A percentile compares a stretch with the other conserved stretches of the same genome.
Evolutionary conservation across 148 eudicot species (phyloP).

Genomic region (Agrostemma githago): DNA sequence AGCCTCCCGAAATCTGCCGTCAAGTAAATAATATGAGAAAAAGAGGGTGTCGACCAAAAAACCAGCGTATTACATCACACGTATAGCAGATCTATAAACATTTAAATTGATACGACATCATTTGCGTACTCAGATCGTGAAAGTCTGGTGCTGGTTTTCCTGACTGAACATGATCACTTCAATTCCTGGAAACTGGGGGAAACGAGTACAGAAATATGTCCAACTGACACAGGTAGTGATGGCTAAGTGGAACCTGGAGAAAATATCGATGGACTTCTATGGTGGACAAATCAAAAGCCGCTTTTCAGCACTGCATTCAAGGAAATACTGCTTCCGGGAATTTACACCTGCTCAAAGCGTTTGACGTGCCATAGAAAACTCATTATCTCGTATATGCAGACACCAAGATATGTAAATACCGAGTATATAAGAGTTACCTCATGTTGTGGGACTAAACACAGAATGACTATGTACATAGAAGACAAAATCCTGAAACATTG

Average conservation of each 20-base stretch:
- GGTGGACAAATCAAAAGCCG: background rate
- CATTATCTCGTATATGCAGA: too few species aligned
- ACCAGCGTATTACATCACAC: too few species aligned
- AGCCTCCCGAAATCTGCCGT: too few species aligned
- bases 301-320: conserved; percentile 14
- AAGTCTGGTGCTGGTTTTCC: too few species aligned
- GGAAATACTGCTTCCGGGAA: conserved; percentile 42
- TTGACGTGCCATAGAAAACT: too few species aligned
- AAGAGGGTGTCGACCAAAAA: too few species aligned
- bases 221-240: background rate
- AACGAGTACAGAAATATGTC: background rate
- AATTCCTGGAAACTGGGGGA: background rate
- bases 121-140: too few species aligned
- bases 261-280: conserved; percentile 1
- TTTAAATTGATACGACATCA: too few species aligned
- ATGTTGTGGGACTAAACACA: conserved; percentile 29
- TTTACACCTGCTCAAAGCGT: conserved; percentile 44
- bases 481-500: conserved; percentile 38
- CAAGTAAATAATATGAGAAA: too few species aligned
- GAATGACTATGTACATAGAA: conserved; percentile 41
- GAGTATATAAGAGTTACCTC: conserved; percentile 32
- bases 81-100: too few species aligned
- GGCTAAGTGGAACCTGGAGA: conserved; percentile 2
- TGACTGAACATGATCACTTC: too few species aligned
- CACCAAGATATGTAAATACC: too few species aligned